phyloP scores from a whole-genome alignment of 2,329 filamentous ascomycete species.

The Aspergillus pseudonomiae region DNA sequence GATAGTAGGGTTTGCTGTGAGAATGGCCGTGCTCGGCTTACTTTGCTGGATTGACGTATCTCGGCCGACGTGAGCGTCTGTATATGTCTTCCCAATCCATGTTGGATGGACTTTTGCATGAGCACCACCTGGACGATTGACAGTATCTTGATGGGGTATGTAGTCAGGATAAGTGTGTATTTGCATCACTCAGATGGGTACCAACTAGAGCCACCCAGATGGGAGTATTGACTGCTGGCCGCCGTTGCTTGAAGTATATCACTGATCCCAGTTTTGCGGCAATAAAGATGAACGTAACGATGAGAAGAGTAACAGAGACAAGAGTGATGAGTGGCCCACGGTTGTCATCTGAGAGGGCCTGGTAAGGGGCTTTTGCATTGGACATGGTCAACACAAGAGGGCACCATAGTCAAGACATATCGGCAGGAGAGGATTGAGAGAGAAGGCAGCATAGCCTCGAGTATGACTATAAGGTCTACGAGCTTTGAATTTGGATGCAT shows the following conservation, averaged over 20 bases:
- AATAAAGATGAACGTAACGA: slow-evolving; percentile 17
- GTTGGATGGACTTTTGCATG: slow-evolving; percentile 17
- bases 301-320: slow-evolving; percentile 16
- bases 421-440: no score
- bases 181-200: not conserved
- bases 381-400: slow-evolving; percentile 12
- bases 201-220: slow-evolving; percentile 20
- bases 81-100: slow-evolving; percentile 15
- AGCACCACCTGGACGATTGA: slow-evolving; percentile 12
- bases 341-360: slow-evolving; percentile 14
- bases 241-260: slow-evolving; percentile 22
- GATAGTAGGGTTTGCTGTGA: no score
- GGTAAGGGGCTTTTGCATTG: slow-evolving; percentile 7
- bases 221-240: slow-evolving; percentile 15
- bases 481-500: no score
- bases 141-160: slow-evolving; percentile 4
- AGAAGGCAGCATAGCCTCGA: no score
- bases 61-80: slow-evolving; percentile 1
- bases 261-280: slow-evolving; percentile 16
- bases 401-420: not conserved
- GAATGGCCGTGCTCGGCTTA: not conserved
- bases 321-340: slow-evolving; percentile 17
- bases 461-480: no score
- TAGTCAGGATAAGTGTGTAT: no score
- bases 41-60: slow-evolving; percentile 14